Evolutionary conservation across 2,329 filamentous ascomycete species (phyloP), one percentile per base, ranked within the genome.

Genomic region (Lojkania enalia): DNA sequence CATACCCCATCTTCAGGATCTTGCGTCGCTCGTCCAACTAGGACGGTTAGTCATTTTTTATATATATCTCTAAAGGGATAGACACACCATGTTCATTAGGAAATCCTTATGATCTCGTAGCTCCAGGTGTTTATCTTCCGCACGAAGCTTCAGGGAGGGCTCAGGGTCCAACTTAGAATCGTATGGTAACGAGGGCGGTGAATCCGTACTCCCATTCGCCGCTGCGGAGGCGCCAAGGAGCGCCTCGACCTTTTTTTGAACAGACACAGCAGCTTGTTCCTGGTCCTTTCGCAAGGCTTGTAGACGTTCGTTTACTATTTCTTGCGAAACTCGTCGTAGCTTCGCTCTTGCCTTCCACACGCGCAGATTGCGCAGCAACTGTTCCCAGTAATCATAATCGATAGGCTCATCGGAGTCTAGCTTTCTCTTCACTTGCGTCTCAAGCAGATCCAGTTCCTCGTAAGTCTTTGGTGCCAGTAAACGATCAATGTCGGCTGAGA

Each of bases 351-450:
- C 90, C 73, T 97, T 97, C 84, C 89, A 96, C 1, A 96, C 84
- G 5, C 87, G 77, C 51, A 99, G 75, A 64, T 86, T 95, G 55
- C 85, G 85, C 49, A 99, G 77, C 13, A 99, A 77, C 65, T 96
- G 89, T 65, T 95, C 90, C 94, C 94, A 99, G 69, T 97, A 99
- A 71, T 99, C 94, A 2, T 88, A 90, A 69, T 99, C 94, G 55
- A 99, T 92, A 7, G 88, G 85, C 63, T 96, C 91, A 64, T 96
- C 86, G 5, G 90, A 95, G 40, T 85, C 80, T 36, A 99, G 75
- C 74, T 99, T 99, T 13, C 79, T 77, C 65, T 84, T 84, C 68
- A 99, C 94, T 73, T 97, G 91, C 52, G 78, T 82, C 71, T 99
- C 92, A 37, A 99, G 77, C 14, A 81, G 81, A 64, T 91, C 86